Evolutionary conservation across 805 yeast species (phyloP).

Genomic region (Myxozyma lipomycoides): DNA sequence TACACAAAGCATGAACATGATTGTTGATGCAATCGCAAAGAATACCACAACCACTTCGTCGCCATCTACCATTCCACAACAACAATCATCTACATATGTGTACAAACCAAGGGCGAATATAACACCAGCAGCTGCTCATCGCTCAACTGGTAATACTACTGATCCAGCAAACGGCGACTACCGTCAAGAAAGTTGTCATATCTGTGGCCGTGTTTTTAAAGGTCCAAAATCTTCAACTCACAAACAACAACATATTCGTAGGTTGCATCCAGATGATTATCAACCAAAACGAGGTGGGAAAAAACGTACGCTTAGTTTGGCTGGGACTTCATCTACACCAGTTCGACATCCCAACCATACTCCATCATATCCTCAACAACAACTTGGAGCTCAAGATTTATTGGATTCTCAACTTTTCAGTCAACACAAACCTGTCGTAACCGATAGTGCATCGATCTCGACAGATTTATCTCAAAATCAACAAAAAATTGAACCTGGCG

Average conservation of each 20-base stretch:
- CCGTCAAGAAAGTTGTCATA: constrained; percentile 41
- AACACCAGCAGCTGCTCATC: constrained; percentile 12
- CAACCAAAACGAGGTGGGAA: constrained; percentile 48
- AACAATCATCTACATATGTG: background rate
- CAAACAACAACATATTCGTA: constrained; percentile 47
- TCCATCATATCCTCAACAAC: background rate
- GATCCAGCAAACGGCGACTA: too few relatives aligned
- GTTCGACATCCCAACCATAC: background rate
- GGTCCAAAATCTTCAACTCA: constrained; percentile 49
- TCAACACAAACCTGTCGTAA: too few relatives aligned
- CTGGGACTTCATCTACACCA: constrained; percentile 10
- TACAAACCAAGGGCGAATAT: constrained; percentile 12
- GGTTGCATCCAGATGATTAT: constrained; percentile 46
- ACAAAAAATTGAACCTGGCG: background rate
- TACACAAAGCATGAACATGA: background rate
- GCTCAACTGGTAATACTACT: constrained; percentile 10
- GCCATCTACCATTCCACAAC: background rate
- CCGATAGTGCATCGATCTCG: constrained; percentile 2
- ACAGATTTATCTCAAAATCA: background rate
- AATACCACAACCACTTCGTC: background rate
- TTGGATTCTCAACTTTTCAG: too few relatives aligned
- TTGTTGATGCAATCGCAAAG: background rate
- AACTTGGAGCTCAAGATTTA: background rate
- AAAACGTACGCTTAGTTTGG: constrained; percentile 32
- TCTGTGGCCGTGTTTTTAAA: constrained; percentile 44